Conservation (phyloP, 2,329 filamentous ascomycete genomes). For the Cytospora chrysosperma region DNA sequence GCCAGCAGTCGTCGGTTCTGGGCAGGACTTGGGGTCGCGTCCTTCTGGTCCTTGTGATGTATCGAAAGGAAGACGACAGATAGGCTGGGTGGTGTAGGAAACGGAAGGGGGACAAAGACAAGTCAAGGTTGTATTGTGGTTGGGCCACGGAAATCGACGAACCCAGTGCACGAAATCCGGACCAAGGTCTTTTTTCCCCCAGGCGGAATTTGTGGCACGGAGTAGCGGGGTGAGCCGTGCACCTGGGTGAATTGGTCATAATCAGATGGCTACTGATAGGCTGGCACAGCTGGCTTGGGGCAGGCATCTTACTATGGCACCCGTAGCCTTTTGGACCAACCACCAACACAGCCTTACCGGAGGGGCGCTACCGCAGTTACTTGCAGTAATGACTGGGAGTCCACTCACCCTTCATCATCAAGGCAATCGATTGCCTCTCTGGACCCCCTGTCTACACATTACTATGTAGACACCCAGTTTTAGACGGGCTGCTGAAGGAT, state of each 20-base stretch:
- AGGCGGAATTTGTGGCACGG: conserved; percentile 21
- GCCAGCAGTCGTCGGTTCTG: background rate
- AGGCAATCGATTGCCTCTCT: background rate
- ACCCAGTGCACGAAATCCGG: conserved; percentile 15
- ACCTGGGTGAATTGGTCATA: conserved; percentile 11
- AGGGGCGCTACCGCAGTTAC: background rate
- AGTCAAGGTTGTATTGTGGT: conserved; percentile 6
- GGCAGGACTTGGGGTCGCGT: background rate
- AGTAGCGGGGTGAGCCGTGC: conserved; percentile 17
- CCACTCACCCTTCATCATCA: background rate
- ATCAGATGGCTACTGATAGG: conserved; percentile 21
- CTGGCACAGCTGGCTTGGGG: background rate
- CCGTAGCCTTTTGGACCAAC: background rate
- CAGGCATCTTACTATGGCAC: conserved; percentile 1
- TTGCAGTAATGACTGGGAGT: background rate
- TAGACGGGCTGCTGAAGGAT: background rate
- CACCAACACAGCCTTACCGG: background rate
- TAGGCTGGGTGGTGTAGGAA: background rate
- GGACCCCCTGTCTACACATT: background rate
- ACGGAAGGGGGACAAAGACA: conserved; percentile 11
- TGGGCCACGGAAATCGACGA: conserved; percentile 5
- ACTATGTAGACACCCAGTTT: no score
- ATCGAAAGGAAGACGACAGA: conserved; percentile 9
- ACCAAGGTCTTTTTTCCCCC: conserved; percentile 18
- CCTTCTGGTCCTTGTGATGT: conserved; percentile 6